Base-by-base conservation (phyloP, 371 early-diverging fungal species). In the Blakeslea trispora region DNA sequence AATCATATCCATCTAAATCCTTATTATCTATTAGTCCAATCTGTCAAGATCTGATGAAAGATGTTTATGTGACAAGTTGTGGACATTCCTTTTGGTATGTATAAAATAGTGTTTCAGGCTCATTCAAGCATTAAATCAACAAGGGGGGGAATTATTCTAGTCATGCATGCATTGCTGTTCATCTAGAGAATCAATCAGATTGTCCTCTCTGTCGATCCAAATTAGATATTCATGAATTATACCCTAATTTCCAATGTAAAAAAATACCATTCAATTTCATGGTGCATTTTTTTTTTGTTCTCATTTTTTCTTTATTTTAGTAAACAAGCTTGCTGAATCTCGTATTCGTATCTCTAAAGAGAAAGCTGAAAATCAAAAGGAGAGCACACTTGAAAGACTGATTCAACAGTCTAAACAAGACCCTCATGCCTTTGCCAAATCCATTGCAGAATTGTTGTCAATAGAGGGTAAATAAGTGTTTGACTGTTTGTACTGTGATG, bases 71-170 rank as follows among this genome's bases (percentile, higher is more conserved):
- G 63, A 84, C 92, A 1, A 71, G 75, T n/a, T 94, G 94, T 71
- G 91, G 94, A 0, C 94, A 94, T 70, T 89, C 91, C 1, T 95
- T 89, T 70, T 95, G 94, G 88, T 87, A n/a, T n/a, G n/a, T n/a
- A n/a, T n/a, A n/a, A n/a, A n/a, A n/a, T n/a, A n/a, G n/a, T n/a
- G n/a, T n/a, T n/a, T n/a, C n/a, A n/a, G n/a, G n/a, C n/a, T n/a
- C n/a, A n/a, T n/a, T n/a, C n/a, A n/a, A n/a, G n/a, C n/a, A n/a
- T n/a, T n/a, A n/a, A n/a, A n/a, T n/a, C n/a, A n/a, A n/a, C n/a
- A n/a, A n/a, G n/a, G n/a, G n/a, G n/a, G n/a, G n/a, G n/a, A n/a
- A n/a, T n/a, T n/a, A n/a, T n/a, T n/a, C n/a, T n/a, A 89, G 89
- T 64, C 85, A 87, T 71, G 57, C 63, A 13, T 95, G 94, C 62